phyloP scores from a whole-genome alignment of 371 early-diverging fungal species.

The Massospora cicadina region DNA sequence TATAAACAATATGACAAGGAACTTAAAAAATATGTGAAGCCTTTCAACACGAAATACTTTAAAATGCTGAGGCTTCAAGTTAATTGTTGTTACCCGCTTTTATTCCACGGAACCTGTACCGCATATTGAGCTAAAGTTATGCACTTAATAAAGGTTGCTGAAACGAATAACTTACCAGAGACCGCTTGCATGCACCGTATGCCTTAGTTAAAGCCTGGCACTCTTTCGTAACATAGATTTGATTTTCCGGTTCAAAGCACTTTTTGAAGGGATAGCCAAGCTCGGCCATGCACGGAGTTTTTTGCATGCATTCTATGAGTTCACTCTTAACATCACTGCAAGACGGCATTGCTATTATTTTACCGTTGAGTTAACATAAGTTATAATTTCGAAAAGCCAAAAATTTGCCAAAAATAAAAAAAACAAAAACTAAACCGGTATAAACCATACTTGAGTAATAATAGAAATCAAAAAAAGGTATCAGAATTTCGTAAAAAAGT shows the following conservation, averaged over 20 bases:
- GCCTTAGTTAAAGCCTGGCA: neutral
- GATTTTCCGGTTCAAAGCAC: constrained; percentile 1
- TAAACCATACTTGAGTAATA: no score
- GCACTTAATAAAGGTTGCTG: neutral
- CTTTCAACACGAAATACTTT: no score
- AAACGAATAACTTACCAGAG: neutral
- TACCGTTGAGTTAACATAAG: no score
- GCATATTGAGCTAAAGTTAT: neutral
- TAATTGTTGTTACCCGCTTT: no score
- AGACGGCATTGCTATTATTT: neutral
- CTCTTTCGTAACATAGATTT: neutral
- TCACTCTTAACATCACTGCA: neutral
- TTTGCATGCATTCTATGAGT: constrained; percentile 3
- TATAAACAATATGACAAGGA: no score
- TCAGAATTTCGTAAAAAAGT: no score
- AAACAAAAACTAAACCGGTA: no score
- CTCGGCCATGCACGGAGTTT: neutral
- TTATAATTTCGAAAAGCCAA: no score
- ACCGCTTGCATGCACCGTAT: neutral
- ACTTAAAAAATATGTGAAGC: no score
- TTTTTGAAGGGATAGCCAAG: neutral
- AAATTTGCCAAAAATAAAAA: no score
- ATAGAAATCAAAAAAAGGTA: no score
- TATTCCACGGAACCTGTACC: constrained; percentile 2
- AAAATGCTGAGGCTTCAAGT: no score